Evolutionary conservation across 2,329 filamentous ascomycete species (phyloP), one percentile per base, ranked within the genome.

Genomic region (Exophiala bonariae): DNA sequence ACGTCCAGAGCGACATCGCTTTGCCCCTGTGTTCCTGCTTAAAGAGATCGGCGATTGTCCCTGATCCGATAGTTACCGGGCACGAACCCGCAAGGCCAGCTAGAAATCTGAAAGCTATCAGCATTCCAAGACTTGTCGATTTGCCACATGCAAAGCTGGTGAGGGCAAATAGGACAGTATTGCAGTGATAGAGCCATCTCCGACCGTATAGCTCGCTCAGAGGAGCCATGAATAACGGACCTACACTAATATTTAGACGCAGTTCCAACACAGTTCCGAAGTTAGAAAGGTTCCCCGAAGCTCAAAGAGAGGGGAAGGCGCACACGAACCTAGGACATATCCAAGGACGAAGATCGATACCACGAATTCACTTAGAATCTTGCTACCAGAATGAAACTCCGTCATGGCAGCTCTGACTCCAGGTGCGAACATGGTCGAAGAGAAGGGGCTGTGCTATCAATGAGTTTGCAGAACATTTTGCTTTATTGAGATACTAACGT

Each of bases 71-170:
- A 1, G 69, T 70, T 2, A 74, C 58, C 4, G 81, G 79, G 3
- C 77, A 74, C 44, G 75, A 78, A 4, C 78, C 81, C 56, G 75
- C 77, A 3, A 76, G 63, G 6, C 78, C 80, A 20, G 68, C 66
- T 18, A 80, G 63, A 30, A 82, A 71, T 9, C 80, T 70, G 54
- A 82, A 81, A 20, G 78, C 62, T 8, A 82, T 69, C 6, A 83
- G 66, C 3, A 73, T 67, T 0, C 62, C 61, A 43, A 86, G 68
- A 4, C 63, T 68, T 1, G 77, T 76, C 0, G 81, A 72, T 2
- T 86, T 67, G 1, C 81, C 85, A 45, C 82, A 85, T 0, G 80
- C 83, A 51, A 87, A 75, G 38, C 78, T 80, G 68, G 81, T 85
- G 1, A 77, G 59, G 45, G 80, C 74, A 61, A 86, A 87, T 45